Conservation (phyloP, 495 filamentous ascomycete genomes). For the Acidiella bohemica region DNA sequence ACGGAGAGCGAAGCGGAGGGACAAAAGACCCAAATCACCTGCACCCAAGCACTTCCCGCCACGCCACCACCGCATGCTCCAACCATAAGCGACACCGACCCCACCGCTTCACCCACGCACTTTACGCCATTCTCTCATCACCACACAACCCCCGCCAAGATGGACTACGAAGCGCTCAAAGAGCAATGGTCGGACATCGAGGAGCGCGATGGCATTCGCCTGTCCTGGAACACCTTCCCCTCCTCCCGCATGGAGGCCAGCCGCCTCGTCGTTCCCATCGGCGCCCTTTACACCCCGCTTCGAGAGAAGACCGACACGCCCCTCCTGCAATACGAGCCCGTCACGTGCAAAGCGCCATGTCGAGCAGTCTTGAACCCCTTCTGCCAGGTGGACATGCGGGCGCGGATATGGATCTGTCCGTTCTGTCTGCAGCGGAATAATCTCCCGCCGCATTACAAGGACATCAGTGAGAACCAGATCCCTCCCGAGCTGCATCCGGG, state of each 20-base stretch:
- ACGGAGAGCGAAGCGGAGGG: too few relatives aligned
- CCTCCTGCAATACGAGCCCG: slow-evolving; percentile 88
- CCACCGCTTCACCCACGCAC: background rate
- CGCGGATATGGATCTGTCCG: slow-evolving; percentile 94
- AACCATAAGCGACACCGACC: background rate
- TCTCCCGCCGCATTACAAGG: slow-evolving; percentile 95
- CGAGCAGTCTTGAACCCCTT: slow-evolving; percentile 94
- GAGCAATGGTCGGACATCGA: slow-evolving; percentile 97
- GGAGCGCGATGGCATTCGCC: slow-evolving; percentile 88
- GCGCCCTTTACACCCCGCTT: slow-evolving; percentile 88
- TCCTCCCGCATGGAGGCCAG: slow-evolving; percentile 99
- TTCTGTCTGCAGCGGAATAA: slow-evolving; percentile 94
- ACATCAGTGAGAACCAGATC: slow-evolving; percentile 89
- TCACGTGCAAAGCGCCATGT: slow-evolving; percentile 93
- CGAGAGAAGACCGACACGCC: slow-evolving; percentile 90
- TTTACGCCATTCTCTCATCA: background rate
- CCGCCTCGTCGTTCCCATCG: slow-evolving; percentile 90
- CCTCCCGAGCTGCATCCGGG: slow-evolving; percentile 86
- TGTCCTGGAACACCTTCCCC: slow-evolving; percentile 99
- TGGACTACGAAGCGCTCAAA: slow-evolving; percentile 75
- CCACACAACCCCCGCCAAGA: slow-evolving; percentile 27
- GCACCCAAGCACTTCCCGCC: background rate
- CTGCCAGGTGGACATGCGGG: slow-evolving; percentile 90
- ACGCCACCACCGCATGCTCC: background rate
- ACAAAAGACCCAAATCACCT: too few relatives aligned